Conservation (phyloP, 1,284 basidiomycete genomes). For the Tilletia walkeri region DNA sequence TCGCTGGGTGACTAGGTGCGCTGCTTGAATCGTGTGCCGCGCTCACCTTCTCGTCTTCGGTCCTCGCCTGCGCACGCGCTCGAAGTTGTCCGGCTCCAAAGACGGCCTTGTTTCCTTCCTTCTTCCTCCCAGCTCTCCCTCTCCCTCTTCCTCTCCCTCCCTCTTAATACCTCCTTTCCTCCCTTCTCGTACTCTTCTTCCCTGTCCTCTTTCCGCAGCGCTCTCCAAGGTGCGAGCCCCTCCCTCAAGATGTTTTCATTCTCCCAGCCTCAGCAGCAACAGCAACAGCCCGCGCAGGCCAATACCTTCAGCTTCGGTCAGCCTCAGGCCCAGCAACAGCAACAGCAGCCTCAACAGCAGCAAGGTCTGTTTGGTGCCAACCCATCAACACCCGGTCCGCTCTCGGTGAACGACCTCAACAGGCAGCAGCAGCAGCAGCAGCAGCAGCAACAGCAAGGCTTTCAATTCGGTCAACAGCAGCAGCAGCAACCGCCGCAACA, state of each 20-base stretch:
- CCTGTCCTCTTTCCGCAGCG: too few species aligned
- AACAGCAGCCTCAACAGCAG: neutral
- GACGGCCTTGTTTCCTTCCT: too few species aligned
- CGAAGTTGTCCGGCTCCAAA: too few species aligned
- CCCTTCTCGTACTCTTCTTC: neutral
- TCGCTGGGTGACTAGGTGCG: too few species aligned
- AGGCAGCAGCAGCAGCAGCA: constrained; percentile 11
- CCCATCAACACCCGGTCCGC: constrained; percentile 11
- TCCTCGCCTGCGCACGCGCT: too few species aligned
- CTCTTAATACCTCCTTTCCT: neutral
- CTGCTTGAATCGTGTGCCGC: too few species aligned
- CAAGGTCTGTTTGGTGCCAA: neutral
- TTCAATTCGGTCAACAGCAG: constrained; percentile 4
- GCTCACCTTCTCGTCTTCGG: too few species aligned
- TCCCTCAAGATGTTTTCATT: neutral
- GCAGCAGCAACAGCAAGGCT: constrained; percentile 11
- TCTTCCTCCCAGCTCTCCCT: too few species aligned
- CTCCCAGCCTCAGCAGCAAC: constrained; percentile 10
- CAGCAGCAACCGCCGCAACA: neutral
- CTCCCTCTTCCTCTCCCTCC: too few species aligned
- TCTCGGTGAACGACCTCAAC: constrained; percentile 14
- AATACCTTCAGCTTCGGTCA: neutral
- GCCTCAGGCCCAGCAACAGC: neutral
- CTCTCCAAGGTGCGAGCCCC: neutral
- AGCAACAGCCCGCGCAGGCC: neutral